These are phyloP conservation scores for Alliaria petiolata DNA, from an alignment of 345 rosid genomes.

Conservation along the genomic window DNA sequence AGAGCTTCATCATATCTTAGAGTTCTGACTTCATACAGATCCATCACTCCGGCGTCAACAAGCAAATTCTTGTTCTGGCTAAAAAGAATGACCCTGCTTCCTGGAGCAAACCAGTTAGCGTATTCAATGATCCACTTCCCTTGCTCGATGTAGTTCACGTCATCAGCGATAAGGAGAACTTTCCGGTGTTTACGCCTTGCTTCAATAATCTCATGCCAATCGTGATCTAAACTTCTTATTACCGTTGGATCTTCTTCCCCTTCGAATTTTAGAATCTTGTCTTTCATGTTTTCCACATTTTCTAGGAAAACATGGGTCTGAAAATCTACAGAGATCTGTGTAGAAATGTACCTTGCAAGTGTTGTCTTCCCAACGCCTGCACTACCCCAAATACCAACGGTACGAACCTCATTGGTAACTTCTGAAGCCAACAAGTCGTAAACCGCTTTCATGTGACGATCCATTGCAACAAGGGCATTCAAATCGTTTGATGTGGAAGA, in stretches of 20 bases:
- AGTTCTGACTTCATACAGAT: conserved; percentile 9
- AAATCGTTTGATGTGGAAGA: not conserved
- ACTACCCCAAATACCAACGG: conserved; percentile 12
- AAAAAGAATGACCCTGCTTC: conserved; percentile 19
- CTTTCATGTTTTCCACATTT: not conserved
- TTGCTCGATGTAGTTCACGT: not conserved
- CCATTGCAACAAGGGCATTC: conserved; percentile 1
- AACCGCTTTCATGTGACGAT: not conserved
- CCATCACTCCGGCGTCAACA: not conserved
- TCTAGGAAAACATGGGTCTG: not conserved
- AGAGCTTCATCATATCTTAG: conserved; percentile 16
- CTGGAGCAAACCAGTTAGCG: conserved; percentile 20
- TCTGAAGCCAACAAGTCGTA: not conserved
- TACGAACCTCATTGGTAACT: not conserved
- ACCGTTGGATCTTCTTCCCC: not conserved
- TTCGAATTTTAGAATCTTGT: not conserved
- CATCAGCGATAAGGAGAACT: conserved; percentile 15
- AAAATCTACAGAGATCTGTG: not conserved
- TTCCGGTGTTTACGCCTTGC: not conserved
- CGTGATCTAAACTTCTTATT: not conserved
- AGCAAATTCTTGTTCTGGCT: conserved; percentile 20
- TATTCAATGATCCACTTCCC: not conserved
- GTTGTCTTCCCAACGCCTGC: conserved; percentile 13
- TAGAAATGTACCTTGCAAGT: not conserved
- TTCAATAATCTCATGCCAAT: not conserved